Base-by-base conservation (phyloP, 129 eudicot species). In the Artemisia tridentata region DNA sequence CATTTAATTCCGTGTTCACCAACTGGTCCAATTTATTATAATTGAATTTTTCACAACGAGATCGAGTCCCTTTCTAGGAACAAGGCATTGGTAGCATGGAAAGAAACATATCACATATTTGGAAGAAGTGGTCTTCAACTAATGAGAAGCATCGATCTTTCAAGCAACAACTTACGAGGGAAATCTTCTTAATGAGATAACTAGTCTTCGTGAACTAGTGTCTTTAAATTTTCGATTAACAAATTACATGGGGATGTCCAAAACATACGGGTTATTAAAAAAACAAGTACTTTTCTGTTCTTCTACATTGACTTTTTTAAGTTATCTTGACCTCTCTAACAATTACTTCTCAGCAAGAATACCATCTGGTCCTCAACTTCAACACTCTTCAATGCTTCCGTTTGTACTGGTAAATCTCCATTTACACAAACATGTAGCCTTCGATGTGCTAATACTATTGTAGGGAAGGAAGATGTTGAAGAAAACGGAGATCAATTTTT, bases 301-400 rank as follows among this genome's bases (percentile, higher is more conserved):
- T 8, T 29, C 71, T 2, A 18, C 11, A 0, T 29, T 81, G 14
- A 8, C 13, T 11, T 29, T 2, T 29, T 53, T 77, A 13, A 23
- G 65, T 41, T 48, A 25, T 17, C 55, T 81, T 65, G 63, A 81
- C 62, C 61, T 81, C 51, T 81, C 85, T 7, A 41, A 72, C 52
- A 81, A 81, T 63, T 54, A 73, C 52, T 49, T 81, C 1, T 72
- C 79, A 5, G 82, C 73, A 7, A 27, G 12, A 47, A 76, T 81
- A 31, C 85, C 85, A n/a, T 12, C 43, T 3, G 41, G 71, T 7
- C 51, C 14, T 29, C 73, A 77, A 25, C 29, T 67, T 3, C 72
- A 55, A 4, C 34, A 14, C 43, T 66, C 21, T 65, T 75, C 13
- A 29, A 76, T 19, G 54, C 61, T 1, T 45, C 74, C 15, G 0